Base-by-base conservation (phyloP, 805 yeast species). In the Hanseniaspora valbyensis region DNA sequence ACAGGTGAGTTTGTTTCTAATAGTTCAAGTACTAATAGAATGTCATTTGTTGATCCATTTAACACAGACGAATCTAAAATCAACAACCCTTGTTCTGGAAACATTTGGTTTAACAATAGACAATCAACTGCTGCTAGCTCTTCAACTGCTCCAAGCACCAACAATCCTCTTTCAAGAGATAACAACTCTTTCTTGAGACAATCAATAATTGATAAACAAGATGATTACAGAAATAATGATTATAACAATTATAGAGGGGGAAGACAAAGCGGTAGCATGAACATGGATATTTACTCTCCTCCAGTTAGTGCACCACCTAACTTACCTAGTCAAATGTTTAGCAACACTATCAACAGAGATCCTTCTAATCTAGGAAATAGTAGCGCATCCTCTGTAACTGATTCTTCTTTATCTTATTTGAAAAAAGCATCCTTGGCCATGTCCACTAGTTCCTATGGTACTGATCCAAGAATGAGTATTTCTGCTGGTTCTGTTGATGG, bases 381-480 rank as follows among this genome's bases (percentile, higher is more conserved):
- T 19, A 34, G 39, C 9, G 4, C 39, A 18, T 4, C 8, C 21
- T 28, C 43, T n/a, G 32, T 38, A 19, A 14, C 30, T 30, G 50
- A 45, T 34, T 3, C 29, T 6, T 26, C 50, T 10, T 29, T 44
- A 19, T 18, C 41, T 3, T 34, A 45, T 14, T n/a, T 45, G 16
- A 45, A 38, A 45, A 45, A 37, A 16, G 36, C 50, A 4, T 38
- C 42, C 1, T 22, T 45, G 9, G 30, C 43, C 3, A 37, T 45
- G 43, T 38, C 42, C n/a, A 45, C 43, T 19, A 33, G 30, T 9
- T 38, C 50, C 14, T 30, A 29, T 22, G 50, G 40, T 16, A 45
- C 37, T 38, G 50, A 45, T 38, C 50, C 50, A n/a, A 45, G 50
- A 45, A 38, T 38, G 42, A 45, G 43, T 19, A 38, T 38, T 24